Percentiles rank a stretch among this genome's conserved stretches.
These are phyloP conservation scores for Suhomyces pyralidae DNA, from an alignment of 805 yeast genomes.

Conservation along the genomic window DNA sequence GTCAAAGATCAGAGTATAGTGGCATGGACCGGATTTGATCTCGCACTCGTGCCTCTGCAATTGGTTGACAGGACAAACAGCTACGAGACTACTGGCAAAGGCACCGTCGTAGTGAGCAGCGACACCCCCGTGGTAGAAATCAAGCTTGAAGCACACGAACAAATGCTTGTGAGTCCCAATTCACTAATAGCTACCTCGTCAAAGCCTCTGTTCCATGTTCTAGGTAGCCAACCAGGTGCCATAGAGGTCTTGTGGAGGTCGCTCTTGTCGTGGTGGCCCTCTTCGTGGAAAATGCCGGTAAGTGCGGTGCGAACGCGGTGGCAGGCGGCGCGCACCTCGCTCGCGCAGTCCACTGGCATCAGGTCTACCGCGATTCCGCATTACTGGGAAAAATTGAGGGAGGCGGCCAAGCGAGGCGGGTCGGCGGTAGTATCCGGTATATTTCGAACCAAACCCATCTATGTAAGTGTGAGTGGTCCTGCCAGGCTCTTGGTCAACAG, in stretches of 20 bases:
- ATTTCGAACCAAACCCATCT: slow-evolving; percentile 10
- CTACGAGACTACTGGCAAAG: slow-evolving; percentile 34
- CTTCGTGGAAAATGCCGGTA: not conserved
- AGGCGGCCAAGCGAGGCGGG: not conserved
- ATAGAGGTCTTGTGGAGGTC: not conserved
- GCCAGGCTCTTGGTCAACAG: slow-evolving; percentile 22
- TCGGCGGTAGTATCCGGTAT: not conserved
- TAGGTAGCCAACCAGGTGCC: not conserved
- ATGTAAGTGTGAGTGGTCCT: slow-evolving; percentile 26
- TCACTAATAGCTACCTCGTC: slow-evolving; percentile 34
- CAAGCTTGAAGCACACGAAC: slow-evolving; percentile 33
- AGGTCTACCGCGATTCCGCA: not conserved
- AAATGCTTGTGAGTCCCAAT: slow-evolving; percentile 36
- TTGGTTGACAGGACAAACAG: slow-evolving; percentile 21
- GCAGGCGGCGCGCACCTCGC: not conserved
- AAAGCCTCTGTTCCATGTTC: not conserved
- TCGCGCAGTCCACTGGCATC: not conserved
- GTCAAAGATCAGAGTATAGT: slow-evolving; percentile 34
- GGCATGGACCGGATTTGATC: slow-evolving; percentile 47
- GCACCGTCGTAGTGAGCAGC: slow-evolving; percentile 38
- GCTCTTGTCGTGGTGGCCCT: not conserved
- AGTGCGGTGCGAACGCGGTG: not conserved
- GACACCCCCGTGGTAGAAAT: slow-evolving; percentile 39
- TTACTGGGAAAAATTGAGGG: not conserved
- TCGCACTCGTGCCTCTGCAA: slow-evolving; percentile 18